Evolutionary conservation across 306 rosid species (phyloP), one percentile per base, ranked within the genome.

Genomic region (Glycine soja): DNA sequence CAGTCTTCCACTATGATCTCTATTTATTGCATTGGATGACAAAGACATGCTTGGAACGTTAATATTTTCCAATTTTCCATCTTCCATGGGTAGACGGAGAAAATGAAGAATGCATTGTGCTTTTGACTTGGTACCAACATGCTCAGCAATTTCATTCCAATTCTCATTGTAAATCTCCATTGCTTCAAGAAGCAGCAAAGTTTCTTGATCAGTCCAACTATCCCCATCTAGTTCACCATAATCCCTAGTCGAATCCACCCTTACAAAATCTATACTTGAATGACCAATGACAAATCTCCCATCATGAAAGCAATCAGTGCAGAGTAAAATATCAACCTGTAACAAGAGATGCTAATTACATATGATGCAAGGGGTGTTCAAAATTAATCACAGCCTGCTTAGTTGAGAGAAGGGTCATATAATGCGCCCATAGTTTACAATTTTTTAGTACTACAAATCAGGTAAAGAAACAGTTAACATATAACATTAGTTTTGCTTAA

Each of bases 31-130:
- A 81, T 85, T 90, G 79, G 93, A 86, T 71, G 94, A 64, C 48
- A 77, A 62, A 59, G 97, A 38, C 77, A 80, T 48, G 15, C 90
- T 84, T 24, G 98, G 97, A 88, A 96, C 93, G 74, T 92, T 90
- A 74, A 96, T 89, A 80, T 93, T 90, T 85, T 96, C 99, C 82
- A 96, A 82, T 75, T 92, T 91, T 56, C 97, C 92, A 45, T 96
- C 97, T 88, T 90, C 98, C 88, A 96, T 89, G 50, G 98, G 97
- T 66, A 96, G 89, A 45, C 97, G 99, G 19, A 96, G 97, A 88
- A 96, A 96, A 85, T 96, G 99, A 88, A 93, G 94, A 86, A 93
- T 89, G 90, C 99, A 96, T 77, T 96, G 97, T 59, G 97, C 98
- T 87, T 96, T 96, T 75, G 99, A 96, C 91, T 93, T 96, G 85